A percentile compares a stretch with the other conserved stretches of the same genome.
Evolutionary conservation across 129 eudicot species (phyloP).

Genomic region (Smallanthus sonchifolius): DNA sequence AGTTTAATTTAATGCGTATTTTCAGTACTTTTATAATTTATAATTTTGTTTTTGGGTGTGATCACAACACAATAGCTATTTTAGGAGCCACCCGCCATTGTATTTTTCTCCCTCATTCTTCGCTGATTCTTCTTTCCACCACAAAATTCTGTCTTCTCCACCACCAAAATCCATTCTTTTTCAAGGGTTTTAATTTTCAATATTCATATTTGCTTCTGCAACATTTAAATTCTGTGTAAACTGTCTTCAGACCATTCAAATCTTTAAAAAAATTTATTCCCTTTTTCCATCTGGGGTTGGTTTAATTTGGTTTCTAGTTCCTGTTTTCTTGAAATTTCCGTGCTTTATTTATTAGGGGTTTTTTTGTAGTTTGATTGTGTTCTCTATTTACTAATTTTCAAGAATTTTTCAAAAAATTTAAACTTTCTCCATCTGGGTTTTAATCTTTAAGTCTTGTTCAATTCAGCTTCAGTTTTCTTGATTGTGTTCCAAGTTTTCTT

Average conservation of each 20-base stretch:
- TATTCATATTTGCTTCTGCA: neutral
- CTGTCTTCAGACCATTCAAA: constrained; percentile 18
- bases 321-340: neutral
- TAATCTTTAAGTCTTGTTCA: constrained; percentile 1
- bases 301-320: neutral
- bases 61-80: constrained; percentile 16
- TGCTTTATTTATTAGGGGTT: neutral
- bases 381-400: neutral
- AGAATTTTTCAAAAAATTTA: constrained; percentile 7
- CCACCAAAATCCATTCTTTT: constrained; percentile 29
- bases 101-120: neutral
- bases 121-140: constrained; percentile 30
- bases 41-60: neutral
- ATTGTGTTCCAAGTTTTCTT: neutral
- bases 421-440: neutral
- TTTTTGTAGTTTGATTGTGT: neutral
- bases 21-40: neutral
- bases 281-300: neutral
- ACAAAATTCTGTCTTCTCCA: constrained; percentile 30
- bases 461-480: constrained; percentile 1
- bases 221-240: neutral
- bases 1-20: neutral
- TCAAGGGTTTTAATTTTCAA: neutral
- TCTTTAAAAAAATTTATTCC: neutral
- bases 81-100: constrained; percentile 17